Conservation (phyloP, 257 asterid species). For the Gentiana macrophylla region DNA sequence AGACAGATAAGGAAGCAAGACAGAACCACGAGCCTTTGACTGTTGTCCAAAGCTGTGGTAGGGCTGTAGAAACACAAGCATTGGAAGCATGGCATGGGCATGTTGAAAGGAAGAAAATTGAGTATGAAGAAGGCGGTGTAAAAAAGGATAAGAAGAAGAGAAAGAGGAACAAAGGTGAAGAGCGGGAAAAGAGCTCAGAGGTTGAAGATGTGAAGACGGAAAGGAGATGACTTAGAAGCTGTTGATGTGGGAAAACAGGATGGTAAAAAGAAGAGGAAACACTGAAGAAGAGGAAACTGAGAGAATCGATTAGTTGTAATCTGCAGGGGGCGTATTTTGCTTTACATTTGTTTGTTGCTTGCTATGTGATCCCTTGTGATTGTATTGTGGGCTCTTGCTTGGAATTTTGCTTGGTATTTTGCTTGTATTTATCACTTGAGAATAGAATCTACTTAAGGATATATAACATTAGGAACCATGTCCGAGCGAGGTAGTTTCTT, state of each 20-base stretch:
- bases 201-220: constrained; percentile 18
- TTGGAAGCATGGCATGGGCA: not conserved
- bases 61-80: not conserved
- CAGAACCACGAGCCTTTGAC: not conserved
- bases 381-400: too few relatives aligned
- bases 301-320: too few relatives aligned
- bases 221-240: constrained; percentile 6
- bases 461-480: too few relatives aligned
- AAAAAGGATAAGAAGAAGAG: constrained; percentile 12
- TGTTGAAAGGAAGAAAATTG: not conserved
- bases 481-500: too few relatives aligned
- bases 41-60: not conserved
- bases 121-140: constrained; percentile 5
- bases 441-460: too few relatives aligned
- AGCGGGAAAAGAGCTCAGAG: constrained; percentile 1
- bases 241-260: constrained; percentile 10
- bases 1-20: not conserved
- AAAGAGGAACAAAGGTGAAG: constrained; percentile 13
- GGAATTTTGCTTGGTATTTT: too few relatives aligned
- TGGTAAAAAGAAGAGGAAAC: constrained; percentile 23
- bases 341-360: too few relatives aligned
- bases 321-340: too few relatives aligned
- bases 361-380: too few relatives aligned
- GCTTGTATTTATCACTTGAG: too few relatives aligned
- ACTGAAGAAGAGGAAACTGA: constrained; percentile 7